These are phyloP conservation scores for Puccinia polysora DNA, from an alignment of 1,284 basidiomycete species.

Conservation along the genomic window DNA sequence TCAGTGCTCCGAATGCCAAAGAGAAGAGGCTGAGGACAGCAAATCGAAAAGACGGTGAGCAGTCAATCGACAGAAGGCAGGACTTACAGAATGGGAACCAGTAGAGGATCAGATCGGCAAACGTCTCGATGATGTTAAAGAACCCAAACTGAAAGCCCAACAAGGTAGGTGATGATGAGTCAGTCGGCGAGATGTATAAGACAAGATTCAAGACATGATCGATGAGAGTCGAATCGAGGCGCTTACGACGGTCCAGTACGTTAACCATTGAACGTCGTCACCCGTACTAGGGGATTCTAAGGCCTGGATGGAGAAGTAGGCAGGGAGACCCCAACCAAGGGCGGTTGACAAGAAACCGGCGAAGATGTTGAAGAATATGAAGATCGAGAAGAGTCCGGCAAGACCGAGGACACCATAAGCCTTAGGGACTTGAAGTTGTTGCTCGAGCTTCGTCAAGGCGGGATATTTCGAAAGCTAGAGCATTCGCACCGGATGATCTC, in stretches of 20 bases:
- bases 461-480: slow-evolving; percentile 42
- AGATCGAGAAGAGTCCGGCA: slow-evolving; percentile 42
- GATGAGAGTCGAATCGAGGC: background rate
- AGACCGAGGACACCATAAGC: slow-evolving; percentile 44
- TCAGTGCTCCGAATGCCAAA: background rate
- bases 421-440: slow-evolving; percentile 42
- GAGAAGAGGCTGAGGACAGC: background rate
- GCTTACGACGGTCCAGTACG: slow-evolving; percentile 51
- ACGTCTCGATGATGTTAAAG: slow-evolving; percentile 76
- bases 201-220: background rate
- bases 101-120: slow-evolving; percentile 61
- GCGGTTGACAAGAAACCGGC: slow-evolving; percentile 76
- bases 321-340: slow-evolving; percentile 75
- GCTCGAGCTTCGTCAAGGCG: slow-evolving; percentile 30
- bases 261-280: slow-evolving; percentile 81
- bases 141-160: slow-evolving; percentile 72
- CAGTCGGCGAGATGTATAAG: background rate
- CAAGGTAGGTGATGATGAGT: background rate
- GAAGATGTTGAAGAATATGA: slow-evolving; percentile 75
- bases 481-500: background rate
- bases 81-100: slow-evolving; percentile 42
- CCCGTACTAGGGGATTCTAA: slow-evolving; percentile 67
- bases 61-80: background rate
- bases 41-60: background rate
- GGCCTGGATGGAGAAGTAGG: slow-evolving; percentile 78